Conservation (phyloP, 2,329 filamentous ascomycete species). For the Coniochaeta pulveracea region DNA sequence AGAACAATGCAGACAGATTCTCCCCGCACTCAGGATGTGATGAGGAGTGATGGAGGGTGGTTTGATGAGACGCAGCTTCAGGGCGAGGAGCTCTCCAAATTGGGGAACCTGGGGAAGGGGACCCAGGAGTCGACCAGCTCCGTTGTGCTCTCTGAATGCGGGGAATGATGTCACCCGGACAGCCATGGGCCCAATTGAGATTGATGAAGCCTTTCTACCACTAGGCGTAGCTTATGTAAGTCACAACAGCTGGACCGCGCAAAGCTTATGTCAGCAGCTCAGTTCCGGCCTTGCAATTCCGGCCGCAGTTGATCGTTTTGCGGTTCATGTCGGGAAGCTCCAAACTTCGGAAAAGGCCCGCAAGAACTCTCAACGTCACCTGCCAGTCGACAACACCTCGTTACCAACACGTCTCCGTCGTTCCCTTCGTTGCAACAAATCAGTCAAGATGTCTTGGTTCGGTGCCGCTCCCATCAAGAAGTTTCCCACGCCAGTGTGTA, state of each 20-base stretch:
- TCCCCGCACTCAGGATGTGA: constrained; percentile 7
- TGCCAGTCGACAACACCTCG: constrained; percentile 10
- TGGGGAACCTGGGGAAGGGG: constrained; percentile 4
- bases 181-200: no score
- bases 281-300: neutral
- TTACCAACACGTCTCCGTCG: constrained; percentile 17
- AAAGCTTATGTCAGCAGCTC: neutral
- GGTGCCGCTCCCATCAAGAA: constrained; percentile 59
- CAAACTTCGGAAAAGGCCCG: constrained; percentile 18
- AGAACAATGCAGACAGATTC: constrained; percentile 4
- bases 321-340: constrained; percentile 11
- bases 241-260: neutral
- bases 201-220: no score
- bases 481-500: constrained; percentile 70
- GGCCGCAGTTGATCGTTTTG: no score
- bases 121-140: neutral
- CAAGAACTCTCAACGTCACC: constrained; percentile 6
- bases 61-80: neutral
- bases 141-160: constrained; percentile 6
- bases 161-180: constrained; percentile 13
- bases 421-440: constrained; percentile 20
- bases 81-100: neutral
- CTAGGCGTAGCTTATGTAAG: no score
- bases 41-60: neutral
- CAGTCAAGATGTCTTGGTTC: constrained; percentile 62